Base-by-base conservation (phyloP, 129 eudicot species). In the Heracleum sosnowskyi region DNA sequence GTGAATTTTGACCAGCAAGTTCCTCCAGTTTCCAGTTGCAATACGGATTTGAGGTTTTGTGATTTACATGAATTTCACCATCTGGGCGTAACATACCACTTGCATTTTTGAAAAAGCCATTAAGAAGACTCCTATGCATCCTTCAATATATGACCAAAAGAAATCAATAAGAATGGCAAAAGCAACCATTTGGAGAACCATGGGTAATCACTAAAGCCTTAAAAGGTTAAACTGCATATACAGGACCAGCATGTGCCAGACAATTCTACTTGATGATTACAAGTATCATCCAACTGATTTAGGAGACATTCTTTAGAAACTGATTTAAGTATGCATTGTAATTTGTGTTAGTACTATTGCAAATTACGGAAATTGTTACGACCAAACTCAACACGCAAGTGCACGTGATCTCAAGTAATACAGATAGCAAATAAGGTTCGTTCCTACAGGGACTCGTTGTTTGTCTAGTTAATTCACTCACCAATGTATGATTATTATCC, bases 1-100 rank as follows among this genome's bases (percentile, higher is more conserved):
- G 78, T 3, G 79, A 81, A 79, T 80, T 83, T 18, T 74, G 44
- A n/a, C 15, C 15, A 18, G 82, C 96, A 37, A 93, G 87, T 69
- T 87, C 85, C 81, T 84, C 83, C 44, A 90, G 77, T 66, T 85
- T 83, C 96, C 98, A 90, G 11, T 10, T 4, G 82, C 62, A 7
- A 26, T 80, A 92, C n/a, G 97, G 93, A 71, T 40, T 7, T 0
- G 85, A 41, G 22, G 85, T 88, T 78, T 92, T 92, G 88, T 92
- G 97, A 18, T n/a, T n/a, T n/a, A n/a, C 87, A 68, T 92, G 97
- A 35, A 92, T 76, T 79, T 90, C 90, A 73, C 92, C 96, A 47
- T 80, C 20, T 5, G 55, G 55, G 18, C 78, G 78, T 57, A 92
- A 64, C 90, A 92, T 83, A 45, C 80, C 33, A 46, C 91, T 80